A percentile compares a stretch with the other conserved stretches of the same genome.
Conservation (phyloP, 2,329 filamentous ascomycete species). For the Curvularia sp. region DNA sequence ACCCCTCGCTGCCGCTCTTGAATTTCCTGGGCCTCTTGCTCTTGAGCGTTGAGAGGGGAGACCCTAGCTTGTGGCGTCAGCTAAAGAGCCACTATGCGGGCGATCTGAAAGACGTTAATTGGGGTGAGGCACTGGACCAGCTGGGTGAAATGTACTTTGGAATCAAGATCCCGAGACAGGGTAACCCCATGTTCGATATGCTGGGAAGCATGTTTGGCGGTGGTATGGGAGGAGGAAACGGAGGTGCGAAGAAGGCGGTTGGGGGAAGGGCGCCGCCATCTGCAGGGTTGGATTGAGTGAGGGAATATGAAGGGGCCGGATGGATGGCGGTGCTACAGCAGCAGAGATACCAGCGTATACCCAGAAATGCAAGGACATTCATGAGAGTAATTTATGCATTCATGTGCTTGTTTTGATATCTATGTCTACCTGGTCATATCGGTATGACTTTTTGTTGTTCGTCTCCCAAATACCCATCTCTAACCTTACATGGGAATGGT, state of each 20-base stretch:
- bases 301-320: background rate
- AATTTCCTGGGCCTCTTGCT: constrained; percentile 91
- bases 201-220: constrained; percentile 95
- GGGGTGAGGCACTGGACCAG: constrained; percentile 80
- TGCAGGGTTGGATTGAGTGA: constrained; percentile 47
- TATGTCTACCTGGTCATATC: constrained; percentile 10
- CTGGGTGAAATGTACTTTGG: constrained; percentile 97
- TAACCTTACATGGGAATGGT: constrained; percentile 46
- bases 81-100: constrained; percentile 80
- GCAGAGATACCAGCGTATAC: constrained; percentile 14
- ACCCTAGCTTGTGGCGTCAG: constrained; percentile 79
- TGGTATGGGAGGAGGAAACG: constrained; percentile 63
- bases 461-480: background rate
- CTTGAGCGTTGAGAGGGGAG: constrained; percentile 80
- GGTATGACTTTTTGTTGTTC: background rate
- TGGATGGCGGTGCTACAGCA: constrained; percentile 11
- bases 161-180: constrained; percentile 85
- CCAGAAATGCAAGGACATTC: background rate
- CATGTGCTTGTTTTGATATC: constrained; percentile 1
- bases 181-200: constrained; percentile 96
- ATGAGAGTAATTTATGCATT: constrained; percentile 8
- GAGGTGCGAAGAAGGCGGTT: constrained; percentile 55
- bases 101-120: constrained; percentile 78
- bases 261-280: constrained; percentile 34
- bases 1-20: constrained; percentile 88